Conservation (phyloP, 257 asterid species). For the Fraxinus americana region DNA sequence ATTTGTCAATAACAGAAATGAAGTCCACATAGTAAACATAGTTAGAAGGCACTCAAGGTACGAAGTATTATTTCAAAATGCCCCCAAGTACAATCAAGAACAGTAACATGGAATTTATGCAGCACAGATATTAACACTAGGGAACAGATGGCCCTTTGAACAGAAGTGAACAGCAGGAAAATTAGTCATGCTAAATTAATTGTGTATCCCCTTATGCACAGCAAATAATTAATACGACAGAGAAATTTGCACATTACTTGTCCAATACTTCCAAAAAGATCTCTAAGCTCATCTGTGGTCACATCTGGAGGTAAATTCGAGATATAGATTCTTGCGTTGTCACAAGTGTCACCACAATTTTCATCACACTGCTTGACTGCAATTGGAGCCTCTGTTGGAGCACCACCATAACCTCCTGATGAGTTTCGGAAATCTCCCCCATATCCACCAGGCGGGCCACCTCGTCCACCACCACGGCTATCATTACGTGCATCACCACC, state of each 20-base stretch:
- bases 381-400: slow-evolving; percentile 62
- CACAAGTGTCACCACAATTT: slow-evolving; percentile 89
- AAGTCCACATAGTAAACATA: neutral
- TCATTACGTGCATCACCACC: slow-evolving; percentile 56
- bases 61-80: neutral
- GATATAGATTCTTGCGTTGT: slow-evolving; percentile 91
- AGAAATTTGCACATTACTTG: slow-evolving; percentile 71
- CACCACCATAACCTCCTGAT: slow-evolving; percentile 64
- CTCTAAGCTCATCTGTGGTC: slow-evolving; percentile 84
- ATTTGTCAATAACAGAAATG: neutral
- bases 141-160: neutral
- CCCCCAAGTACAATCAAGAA: neutral
- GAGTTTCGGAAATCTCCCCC: slow-evolving; percentile 64
- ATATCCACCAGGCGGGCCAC: slow-evolving; percentile 71
- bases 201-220: neutral
- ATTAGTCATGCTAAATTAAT: neutral
- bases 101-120: neutral
- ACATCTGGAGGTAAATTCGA: slow-evolving; percentile 98
- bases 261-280: slow-evolving; percentile 98
- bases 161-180: neutral
- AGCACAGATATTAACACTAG: neutral
- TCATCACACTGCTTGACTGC: slow-evolving; percentile 97
- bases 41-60: neutral
- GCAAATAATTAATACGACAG: slow-evolving; percentile 2
- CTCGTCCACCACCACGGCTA: slow-evolving; percentile 70